Base-by-base conservation (phyloP, 106 monocot genomes). In the Allium fistulosum region DNA sequence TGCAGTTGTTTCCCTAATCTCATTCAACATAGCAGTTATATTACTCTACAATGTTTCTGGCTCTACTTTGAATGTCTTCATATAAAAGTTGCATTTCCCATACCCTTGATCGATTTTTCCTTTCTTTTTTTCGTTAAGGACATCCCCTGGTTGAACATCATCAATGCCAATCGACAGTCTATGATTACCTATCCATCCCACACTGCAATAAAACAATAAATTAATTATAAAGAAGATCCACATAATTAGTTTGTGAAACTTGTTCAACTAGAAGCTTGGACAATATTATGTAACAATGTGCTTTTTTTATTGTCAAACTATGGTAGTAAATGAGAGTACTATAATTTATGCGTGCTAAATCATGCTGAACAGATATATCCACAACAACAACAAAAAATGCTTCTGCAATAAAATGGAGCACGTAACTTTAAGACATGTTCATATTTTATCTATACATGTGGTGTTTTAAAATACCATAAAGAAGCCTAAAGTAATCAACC, bases 131-230 rank as follows among this genome's bases (percentile, higher is more conserved):
- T 72, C 67, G 62, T 74, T 87, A 17, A 99, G 79, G 67, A 49
- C 12, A 45, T 90, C 87, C 55, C 87, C 93, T 10, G 99, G 99
- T 74, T 92, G 86, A 57, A 99, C 86, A 76, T 99, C 99, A 70
- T 99, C 90, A 61, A 99, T 83, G 46, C 99, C 99, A 71, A 99
- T 93, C 56, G 99, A 93, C 71, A 99, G 93, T 27, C 99, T 92
- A 99, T 93, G 99, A 71, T 99, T 93, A 16, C 99, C 99, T 61
- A 99, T 99, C 92, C 92, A 99, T 64, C 99, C 80, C 14, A 92
- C 92, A 87, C 99, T 99, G 77, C 68, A 79, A 58, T 66, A 7
- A 74, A 47, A 63, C 26, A 17, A 52, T 6, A 52, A 67, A 67
- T 28, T 28, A 28, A 28, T 3, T 28, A 28, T 28, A 28, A 28